Evolutionary conservation across 495 filamentous ascomycete genomes (phyloP), one percentile per base, ranked within the genome.

Genomic region (Lindgomyces ingoldianus): DNA sequence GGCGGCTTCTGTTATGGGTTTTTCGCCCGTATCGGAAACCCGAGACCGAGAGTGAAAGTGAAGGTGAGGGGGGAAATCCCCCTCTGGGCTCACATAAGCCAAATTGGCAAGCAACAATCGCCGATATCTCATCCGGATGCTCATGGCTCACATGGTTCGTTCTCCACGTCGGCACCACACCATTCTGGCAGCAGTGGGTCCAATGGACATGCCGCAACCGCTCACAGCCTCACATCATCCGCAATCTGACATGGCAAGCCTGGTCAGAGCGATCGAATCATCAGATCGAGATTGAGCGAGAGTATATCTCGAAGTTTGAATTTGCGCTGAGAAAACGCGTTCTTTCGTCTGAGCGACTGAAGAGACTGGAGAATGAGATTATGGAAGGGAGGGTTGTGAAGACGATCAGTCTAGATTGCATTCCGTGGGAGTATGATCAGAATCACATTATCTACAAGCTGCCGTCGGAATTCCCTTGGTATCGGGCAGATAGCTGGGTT

Each of bases 111-210:
- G 22, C 57, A 11, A 22, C 22, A 26, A 48, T 50, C 30, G n/a
- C 6, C 46, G 39, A 50, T 29, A 36, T 60, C 11, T 49, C 44
- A 8, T 4, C 12, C 14, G 57, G 57, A 11, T 60, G 57, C 57
- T 60, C 57, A 25, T 60, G 57, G 57, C 27, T 60, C 24, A 60
- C 24, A n/a, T 60, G 57, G 57, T 60, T 12, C 14, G 24, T 60
- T 16, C 30, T 60, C 42, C 57, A 60, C 22, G 22, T 48, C 10
- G 57, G 57, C 14, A 50, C 44, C 24, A 39, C 22, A 8, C 44
- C 46, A 24, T 60, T 60, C 29, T 48, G 42, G 44, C 14, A 41
- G 39, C 57, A 60, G 39, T 60, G 57, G 57, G 24, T 19, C 18
- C 4, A 3, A 1, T n/a, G 19, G 12, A 19, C 24, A 16, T 19